Percentiles rank a stretch among this genome's conserved stretches.
Conservation (phyloP, 2,329 filamentous ascomycete species). For the Parasarocladium wereldwijsianum region DNA sequence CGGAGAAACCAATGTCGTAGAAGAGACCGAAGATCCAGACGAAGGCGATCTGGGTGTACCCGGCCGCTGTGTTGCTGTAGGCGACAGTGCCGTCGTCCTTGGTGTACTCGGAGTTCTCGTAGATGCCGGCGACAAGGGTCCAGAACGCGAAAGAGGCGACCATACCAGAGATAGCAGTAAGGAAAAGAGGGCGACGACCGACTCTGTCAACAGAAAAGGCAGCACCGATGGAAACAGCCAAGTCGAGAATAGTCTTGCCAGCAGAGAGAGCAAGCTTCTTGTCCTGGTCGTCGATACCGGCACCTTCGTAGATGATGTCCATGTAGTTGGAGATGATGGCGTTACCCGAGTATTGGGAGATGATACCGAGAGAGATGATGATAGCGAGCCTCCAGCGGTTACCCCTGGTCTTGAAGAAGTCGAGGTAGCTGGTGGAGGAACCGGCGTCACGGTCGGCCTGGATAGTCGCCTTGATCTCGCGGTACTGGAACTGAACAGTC, state of each 20-base stretch:
- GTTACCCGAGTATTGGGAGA: slow-evolving; percentile 56
- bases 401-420: slow-evolving; percentile 46
- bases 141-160: slow-evolving; percentile 30
- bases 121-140: slow-evolving; percentile 37
- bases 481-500: slow-evolving; percentile 50
- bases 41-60: slow-evolving; percentile 39
- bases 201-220: slow-evolving; percentile 34
- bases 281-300: slow-evolving; percentile 42
- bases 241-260: slow-evolving; percentile 43
- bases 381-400: slow-evolving; percentile 51
- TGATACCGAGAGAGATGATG: slow-evolving; percentile 47
- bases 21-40: slow-evolving; percentile 45
- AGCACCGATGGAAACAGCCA: slow-evolving; percentile 40
- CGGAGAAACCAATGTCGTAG: slow-evolving; percentile 45
- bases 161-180: slow-evolving; percentile 33
- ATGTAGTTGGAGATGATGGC: slow-evolving; percentile 55
- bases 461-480: slow-evolving; percentile 52
- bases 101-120: slow-evolving; percentile 25
- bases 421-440: slow-evolving; percentile 36
- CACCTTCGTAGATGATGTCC: slow-evolving; percentile 43
- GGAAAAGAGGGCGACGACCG: slow-evolving; percentile 38
- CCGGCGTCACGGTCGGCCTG: slow-evolving; percentile 36
- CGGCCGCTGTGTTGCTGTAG: slow-evolving; percentile 27
- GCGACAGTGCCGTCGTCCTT: slow-evolving; percentile 9
- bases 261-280: slow-evolving; percentile 39